These are phyloP conservation scores for Phaseolus lunatus DNA, from an alignment of 306 rosid genomes.

Conservation along the genomic window DNA sequence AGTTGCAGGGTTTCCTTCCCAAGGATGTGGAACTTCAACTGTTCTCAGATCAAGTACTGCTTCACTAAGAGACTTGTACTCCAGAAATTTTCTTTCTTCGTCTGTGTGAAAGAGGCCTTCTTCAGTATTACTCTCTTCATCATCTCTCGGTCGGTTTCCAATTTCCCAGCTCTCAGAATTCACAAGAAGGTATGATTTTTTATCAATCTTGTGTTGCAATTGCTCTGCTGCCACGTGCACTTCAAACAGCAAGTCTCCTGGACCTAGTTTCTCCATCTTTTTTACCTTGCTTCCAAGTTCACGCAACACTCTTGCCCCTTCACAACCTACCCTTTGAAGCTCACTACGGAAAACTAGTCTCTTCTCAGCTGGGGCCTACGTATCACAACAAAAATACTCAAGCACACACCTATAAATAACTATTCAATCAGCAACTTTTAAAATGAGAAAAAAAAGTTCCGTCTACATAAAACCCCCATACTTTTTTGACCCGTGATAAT, in stretches of 20 bases:
- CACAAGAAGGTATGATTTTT: slow-evolving; percentile 85
- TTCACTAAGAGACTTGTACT: slow-evolving; percentile 82
- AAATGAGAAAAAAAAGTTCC: too few species aligned
- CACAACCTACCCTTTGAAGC: slow-evolving; percentile 75
- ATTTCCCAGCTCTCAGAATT: slow-evolving; percentile 93
- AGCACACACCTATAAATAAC: too few species aligned
- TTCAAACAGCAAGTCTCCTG: slow-evolving; percentile 62
- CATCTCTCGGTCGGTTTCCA: slow-evolving; percentile 63
- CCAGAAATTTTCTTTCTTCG: slow-evolving; percentile 61
- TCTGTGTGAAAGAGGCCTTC: slow-evolving; percentile 55
- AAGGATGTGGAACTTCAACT: slow-evolving; percentile 50
- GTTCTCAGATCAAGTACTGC: slow-evolving; percentile 78
- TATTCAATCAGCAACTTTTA: too few species aligned
- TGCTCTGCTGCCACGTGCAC: slow-evolving; percentile 91
- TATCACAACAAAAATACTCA: background rate
- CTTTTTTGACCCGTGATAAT: too few species aligned
- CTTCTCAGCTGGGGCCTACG: slow-evolving; percentile 84
- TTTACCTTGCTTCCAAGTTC: slow-evolving; percentile 85
- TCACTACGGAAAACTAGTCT: slow-evolving; percentile 73
- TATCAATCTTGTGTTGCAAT: slow-evolving; percentile 80
- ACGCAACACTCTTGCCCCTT: slow-evolving; percentile 82
- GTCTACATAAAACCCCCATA: too few species aligned
- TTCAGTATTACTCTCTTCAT: slow-evolving; percentile 44
- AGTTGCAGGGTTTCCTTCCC: slow-evolving; percentile 50
- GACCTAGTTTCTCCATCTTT: slow-evolving; percentile 77